Evolutionary conservation across 176 grass and related monocot genomes (phyloP).

Genomic region (Zoysia japonica): DNA sequence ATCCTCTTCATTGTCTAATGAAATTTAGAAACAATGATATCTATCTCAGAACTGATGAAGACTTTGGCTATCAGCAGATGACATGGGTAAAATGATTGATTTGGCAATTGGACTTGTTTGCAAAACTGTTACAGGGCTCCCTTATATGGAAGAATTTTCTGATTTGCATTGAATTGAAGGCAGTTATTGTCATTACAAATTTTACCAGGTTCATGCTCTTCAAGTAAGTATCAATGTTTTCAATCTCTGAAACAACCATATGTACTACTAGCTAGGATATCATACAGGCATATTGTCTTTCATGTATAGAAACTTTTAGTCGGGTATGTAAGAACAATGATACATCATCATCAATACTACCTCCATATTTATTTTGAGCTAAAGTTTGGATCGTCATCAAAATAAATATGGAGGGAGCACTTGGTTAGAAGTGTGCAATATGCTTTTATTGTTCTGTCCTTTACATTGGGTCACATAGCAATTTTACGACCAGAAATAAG

Average conservation of each 20-base stretch:
- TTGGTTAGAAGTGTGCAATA: background rate
- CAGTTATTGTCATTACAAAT: background rate
- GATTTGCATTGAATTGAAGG: conserved; percentile 10
- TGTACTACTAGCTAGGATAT: background rate
- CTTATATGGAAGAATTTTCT: background rate
- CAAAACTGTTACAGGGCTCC: background rate
- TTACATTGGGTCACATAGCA: background rate
- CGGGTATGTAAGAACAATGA: background rate
- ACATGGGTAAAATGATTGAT: background rate
- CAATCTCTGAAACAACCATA: background rate
- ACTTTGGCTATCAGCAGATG: conserved; percentile 9
- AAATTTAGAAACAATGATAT: conserved; percentile 32
- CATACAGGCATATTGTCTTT: background rate
- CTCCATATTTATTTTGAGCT: no score
- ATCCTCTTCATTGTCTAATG: conserved; percentile 47
- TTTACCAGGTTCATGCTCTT: background rate
- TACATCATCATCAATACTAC: background rate
- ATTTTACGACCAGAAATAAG: background rate
- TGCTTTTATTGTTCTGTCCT: background rate
- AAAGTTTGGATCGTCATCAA: no score
- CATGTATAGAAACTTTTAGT: conserved; percentile 34
- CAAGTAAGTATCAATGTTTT: background rate
- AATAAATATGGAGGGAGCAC: no score
- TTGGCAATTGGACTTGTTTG: conserved; percentile 5
- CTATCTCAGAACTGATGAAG: background rate